phyloP scores from a whole-genome alignment of 1,284 basidiomycete genomes.

The Apiotrichum siamense region DNA sequence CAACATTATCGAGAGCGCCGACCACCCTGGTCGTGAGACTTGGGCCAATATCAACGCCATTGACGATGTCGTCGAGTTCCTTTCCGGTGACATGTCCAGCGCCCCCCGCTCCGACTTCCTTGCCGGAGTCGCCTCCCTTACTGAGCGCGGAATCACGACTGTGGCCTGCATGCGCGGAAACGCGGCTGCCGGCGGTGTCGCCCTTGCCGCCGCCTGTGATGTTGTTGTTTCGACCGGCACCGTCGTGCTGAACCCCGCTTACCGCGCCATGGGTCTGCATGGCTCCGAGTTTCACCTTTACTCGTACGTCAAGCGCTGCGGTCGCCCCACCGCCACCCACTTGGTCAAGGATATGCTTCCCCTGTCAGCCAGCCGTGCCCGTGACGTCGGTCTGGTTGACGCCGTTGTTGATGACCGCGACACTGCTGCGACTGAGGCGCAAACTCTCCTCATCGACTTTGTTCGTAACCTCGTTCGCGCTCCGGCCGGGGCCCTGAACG shows the following conservation, averaged over 20 bases:
- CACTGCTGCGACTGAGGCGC: conserved; percentile 16
- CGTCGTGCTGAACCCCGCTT: conserved; percentile 50
- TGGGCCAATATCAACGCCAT: conserved; percentile 52
- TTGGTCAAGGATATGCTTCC: conserved; percentile 48
- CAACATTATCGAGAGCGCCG: conserved; percentile 48
- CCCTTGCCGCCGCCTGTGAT: conserved; percentile 49
- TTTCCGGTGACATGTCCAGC: conserved; percentile 33
- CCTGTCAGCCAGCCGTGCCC: conserved; percentile 37
- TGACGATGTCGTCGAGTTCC: conserved; percentile 46
- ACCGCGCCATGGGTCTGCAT: conserved; percentile 49
- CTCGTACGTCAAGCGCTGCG: conserved; percentile 47
- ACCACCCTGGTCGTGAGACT: conserved; percentile 46
- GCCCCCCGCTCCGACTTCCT: conserved; percentile 33
- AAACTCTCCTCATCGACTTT: conserved; percentile 21
- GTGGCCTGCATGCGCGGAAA: conserved; percentile 49
- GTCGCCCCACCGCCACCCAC: conserved; percentile 33
- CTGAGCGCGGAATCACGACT: conserved; percentile 47
- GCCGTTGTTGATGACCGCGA: conserved; percentile 26
- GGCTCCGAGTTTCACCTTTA: conserved; percentile 50
- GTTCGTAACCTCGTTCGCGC: conserved; percentile 19
- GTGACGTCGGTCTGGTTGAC: conserved; percentile 38
- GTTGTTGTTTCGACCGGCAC: conserved; percentile 43
- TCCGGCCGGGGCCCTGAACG: conserved; percentile 1
- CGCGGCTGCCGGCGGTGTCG: conserved; percentile 51
- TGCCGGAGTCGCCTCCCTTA: conserved; percentile 32